phyloP scores from a whole-genome alignment of 352 stramenopile species.

The Globisporangium canariense region DNA sequence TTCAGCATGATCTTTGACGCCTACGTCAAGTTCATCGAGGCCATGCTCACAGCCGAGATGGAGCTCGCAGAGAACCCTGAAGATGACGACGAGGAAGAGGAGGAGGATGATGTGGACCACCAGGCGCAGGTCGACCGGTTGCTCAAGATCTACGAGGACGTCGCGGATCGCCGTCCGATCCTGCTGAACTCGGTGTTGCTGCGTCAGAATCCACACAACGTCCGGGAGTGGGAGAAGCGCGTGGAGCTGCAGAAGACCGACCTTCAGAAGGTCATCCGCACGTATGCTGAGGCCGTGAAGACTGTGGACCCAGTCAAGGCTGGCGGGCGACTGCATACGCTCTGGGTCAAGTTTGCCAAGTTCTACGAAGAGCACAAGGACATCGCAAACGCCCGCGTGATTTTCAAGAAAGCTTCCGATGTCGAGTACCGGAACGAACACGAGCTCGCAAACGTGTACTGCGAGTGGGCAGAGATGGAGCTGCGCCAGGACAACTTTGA shows the following conservation, averaged over 20 bases:
- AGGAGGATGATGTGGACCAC: conserved; percentile 50
- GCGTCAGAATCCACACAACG: conserved; percentile 98
- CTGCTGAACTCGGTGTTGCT: conserved; percentile 95
- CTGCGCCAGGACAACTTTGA: conserved; percentile 95
- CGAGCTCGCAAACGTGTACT: conserved; percentile 94
- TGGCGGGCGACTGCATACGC: conserved; percentile 81
- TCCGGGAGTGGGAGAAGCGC: conserved; percentile 97
- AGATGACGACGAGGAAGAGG: conserved; percentile 71
- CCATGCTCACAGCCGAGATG: conserved; percentile 96
- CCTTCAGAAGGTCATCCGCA: conserved; percentile 66
- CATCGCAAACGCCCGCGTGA: conserved; percentile 88
- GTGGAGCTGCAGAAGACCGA: conserved; percentile 79
- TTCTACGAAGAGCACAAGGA: conserved; percentile 94
- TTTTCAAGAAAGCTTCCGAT: conserved; percentile 90
- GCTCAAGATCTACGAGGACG: conserved; percentile 88
- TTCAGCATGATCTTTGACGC: conserved; percentile 99
- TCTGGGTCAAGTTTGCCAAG: conserved; percentile 94
- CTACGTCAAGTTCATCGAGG: conserved; percentile 98
- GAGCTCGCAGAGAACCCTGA: conserved; percentile 52
- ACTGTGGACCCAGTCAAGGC: conserved; percentile 86
- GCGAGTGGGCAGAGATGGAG: conserved; percentile 95
- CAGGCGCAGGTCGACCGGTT: conserved; percentile 74
- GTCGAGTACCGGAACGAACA: conserved; percentile 80
- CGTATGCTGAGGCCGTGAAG: conserved; percentile 90
- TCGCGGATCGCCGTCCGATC: conserved; percentile 94